These are phyloP conservation scores for Dentipellis sp. DNA, from an alignment of 768 basidiomycete genomes.

Conservation along the genomic window DNA sequence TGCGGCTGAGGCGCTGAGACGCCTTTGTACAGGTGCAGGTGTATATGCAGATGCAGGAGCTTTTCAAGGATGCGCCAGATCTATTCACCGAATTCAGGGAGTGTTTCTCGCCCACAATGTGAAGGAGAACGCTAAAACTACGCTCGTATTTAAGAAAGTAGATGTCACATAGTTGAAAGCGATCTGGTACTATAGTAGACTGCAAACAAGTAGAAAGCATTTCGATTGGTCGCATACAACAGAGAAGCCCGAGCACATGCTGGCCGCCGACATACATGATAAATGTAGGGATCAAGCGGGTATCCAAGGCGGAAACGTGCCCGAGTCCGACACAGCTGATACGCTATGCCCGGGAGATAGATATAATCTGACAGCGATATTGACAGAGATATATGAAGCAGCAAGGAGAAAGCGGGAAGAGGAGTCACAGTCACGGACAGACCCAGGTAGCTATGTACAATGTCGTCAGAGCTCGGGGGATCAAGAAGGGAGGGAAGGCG, in stretches of 20 bases:
- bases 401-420: neutral
- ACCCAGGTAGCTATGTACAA: neutral
- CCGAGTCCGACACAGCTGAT: neutral
- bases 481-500: neutral
- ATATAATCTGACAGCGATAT: neutral
- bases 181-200: too few species aligned
- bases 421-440: neutral
- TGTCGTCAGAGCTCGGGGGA: neutral
- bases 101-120: constrained; percentile 33
- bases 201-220: too few species aligned
- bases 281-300: neutral
- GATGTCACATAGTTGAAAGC: too few species aligned
- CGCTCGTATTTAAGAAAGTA: too few species aligned
- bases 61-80: constrained; percentile 78
- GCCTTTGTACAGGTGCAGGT: constrained; percentile 48
- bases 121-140: too few species aligned
- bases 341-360: neutral
- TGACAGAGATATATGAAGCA: neutral
- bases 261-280: too few species aligned
- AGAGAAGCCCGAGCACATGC: too few species aligned
- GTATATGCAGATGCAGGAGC: constrained; percentile 66
- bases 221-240: too few species aligned
- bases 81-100: constrained; percentile 74
- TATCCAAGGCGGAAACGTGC: neutral
- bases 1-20: neutral